Base-by-base conservation (phyloP, 306 rosid species). In the Lathyrus tuberosus region DNA sequence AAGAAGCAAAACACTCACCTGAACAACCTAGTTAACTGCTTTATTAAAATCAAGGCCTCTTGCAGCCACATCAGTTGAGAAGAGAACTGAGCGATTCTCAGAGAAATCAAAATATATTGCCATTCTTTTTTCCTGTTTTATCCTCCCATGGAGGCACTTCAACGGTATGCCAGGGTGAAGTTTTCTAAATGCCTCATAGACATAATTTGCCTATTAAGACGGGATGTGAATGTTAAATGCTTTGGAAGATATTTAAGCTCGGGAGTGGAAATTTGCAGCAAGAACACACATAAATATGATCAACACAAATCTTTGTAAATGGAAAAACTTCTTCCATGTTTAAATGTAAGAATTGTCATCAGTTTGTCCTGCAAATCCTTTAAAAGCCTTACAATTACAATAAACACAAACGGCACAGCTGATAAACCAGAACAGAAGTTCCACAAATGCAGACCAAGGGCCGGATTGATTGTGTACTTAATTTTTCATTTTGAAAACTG, bases 21-120 rank as follows among this genome's bases (percentile, higher is more conserved):
- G 98, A 72, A 94, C 96, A 73, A 94, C 98, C 98, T 97, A 94
- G 78, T 94, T 89, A 24, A 94, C 96, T 46, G 89, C 97, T 82
- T 82, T 84, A 53, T 94, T 83, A 83, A 94, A 94, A 86, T 94
- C 98, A 83, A 94, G 98, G 64, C 97, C 98, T 77, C 98, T 90
- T 20, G 96, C 83, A 8, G 96, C 92, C 70, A 94, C 90, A 77
- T 94, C 98, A 11, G 98, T 94, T 17, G 90, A 83, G 76, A 94
- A 87, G 76, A 94, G 98, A 62, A 91, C 90, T 3, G 95, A 87
- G 13, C 82, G 89, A 71, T 77, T 71, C 80, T 90, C 96, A 85
- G 90, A 86, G 65, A 90, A 94, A 62, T 84, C 87, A 1, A 89
- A 72, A 63, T 85, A 88, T 54, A 89, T 85, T 28, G 86, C 96